A percentile compares a stretch with the other conserved stretches of the same genome.
These are phyloP conservation scores for Ploettnerulaceae sp. DNA, from an alignment of 2,329 filamentous ascomycete genomes.

Conservation along the genomic window DNA sequence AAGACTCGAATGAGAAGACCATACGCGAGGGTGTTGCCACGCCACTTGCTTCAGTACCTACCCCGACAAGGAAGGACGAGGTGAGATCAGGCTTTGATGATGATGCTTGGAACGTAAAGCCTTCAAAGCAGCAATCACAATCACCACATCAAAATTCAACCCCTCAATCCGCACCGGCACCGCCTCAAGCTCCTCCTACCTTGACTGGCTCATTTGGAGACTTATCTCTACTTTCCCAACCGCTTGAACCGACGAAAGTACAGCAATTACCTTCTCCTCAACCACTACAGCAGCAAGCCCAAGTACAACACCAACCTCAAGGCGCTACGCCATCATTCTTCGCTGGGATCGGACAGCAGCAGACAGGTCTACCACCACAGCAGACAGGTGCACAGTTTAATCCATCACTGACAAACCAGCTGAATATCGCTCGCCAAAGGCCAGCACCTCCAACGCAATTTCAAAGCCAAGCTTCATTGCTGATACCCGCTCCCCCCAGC, in stretches of 20 bases:
- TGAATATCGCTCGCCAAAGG: slow-evolving; percentile 55
- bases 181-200: slow-evolving; percentile 41
- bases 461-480: slow-evolving; percentile 53
- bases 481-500: slow-evolving; percentile 70
- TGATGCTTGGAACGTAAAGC: slow-evolving; percentile 95
- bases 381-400: slow-evolving; percentile 20
- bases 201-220: slow-evolving; percentile 68
- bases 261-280: slow-evolving; percentile 33
- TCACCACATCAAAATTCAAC: slow-evolving; percentile 32
- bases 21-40: slow-evolving; percentile 43
- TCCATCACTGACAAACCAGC: slow-evolving; percentile 34
- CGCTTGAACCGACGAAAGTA: slow-evolving; percentile 50
- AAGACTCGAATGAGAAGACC: slow-evolving; percentile 40
- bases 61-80: slow-evolving; percentile 45
- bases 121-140: slow-evolving; percentile 53
- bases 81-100: slow-evolving; percentile 74
- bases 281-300: slow-evolving; percentile 34
- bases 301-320: slow-evolving; percentile 37
- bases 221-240: slow-evolving; percentile 57
- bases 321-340: slow-evolving; percentile 59
- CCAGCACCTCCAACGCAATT: slow-evolving; percentile 65
- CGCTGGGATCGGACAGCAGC: slow-evolving; percentile 44
- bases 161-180: slow-evolving; percentile 39
- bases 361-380: slow-evolving; percentile 37
- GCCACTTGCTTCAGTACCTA: slow-evolving; percentile 38